Evolutionary conservation across 2,329 filamentous ascomycete genomes (phyloP).

Genomic region (Fusarium tanahbumbuense): DNA sequence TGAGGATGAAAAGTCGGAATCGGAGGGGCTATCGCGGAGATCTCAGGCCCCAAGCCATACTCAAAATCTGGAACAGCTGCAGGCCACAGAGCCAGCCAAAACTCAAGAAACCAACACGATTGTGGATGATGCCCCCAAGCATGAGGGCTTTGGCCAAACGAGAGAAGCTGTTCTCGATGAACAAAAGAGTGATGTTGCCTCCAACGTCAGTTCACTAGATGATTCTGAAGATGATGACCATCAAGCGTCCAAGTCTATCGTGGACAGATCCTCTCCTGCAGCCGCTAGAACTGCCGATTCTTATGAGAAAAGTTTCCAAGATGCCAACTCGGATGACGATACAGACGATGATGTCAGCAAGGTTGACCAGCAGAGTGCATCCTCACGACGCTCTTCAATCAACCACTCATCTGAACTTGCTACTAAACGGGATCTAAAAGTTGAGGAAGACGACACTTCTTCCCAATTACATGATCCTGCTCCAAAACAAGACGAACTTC

Average conservation of each 20-base stretch:
- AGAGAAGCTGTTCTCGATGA: background rate
- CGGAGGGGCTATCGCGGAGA: conserved; percentile 2
- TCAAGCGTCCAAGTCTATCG: background rate
- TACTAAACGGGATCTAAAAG: background rate
- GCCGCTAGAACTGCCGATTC: background rate
- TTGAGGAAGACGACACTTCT: background rate
- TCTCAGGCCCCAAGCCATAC: background rate
- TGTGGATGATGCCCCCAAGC: background rate
- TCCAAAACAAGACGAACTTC: background rate
- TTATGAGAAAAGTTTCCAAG: background rate
- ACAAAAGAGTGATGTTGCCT: background rate
- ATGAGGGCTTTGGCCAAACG: background rate
- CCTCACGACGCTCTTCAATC: conserved; percentile 1
- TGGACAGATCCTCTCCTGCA: background rate
- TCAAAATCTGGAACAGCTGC: background rate
- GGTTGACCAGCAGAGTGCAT: background rate
- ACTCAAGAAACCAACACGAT: background rate
- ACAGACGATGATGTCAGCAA: background rate
- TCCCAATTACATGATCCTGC: background rate
- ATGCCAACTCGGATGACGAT: conserved; percentile 2
- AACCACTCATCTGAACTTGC: background rate
- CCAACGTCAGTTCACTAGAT: conserved; percentile 12
- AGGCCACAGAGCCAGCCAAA: background rate
- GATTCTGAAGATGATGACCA: background rate
- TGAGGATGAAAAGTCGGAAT: conserved; percentile 1